Base-by-base conservation (phyloP, 2,329 filamentous ascomycete species). In the Penicillium sp. region DNA sequence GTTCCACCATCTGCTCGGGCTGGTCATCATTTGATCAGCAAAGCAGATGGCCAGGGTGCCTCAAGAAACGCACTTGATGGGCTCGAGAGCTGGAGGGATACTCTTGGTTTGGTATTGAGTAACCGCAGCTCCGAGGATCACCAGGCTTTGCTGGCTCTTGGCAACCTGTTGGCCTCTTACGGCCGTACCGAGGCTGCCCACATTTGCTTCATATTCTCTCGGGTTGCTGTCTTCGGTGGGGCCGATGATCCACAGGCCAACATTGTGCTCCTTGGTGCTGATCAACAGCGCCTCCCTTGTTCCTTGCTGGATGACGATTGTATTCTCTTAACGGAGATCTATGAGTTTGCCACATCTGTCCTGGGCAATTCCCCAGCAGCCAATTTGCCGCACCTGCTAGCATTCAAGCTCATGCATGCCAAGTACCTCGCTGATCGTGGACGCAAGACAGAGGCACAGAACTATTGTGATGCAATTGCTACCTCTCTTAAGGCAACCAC, bases 251-350 rank as follows among this genome's bases (percentile, higher is more conserved):
- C 87, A 1, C 85, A 85, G 44, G 83, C 88, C 3, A 86, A 88
- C 66, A 88, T 97, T 63, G 89, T 94, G 6, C 83, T 97, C 7
- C 79, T 99, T 22, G 93, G 94, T 15, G 88, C 88, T 14, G 90
- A 97, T 70, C 91, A 96, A 72, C 82, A 84, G 56, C 84, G 83
- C 46, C 83, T 88, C 56, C 82, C 85, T 6, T 83, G 87, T 49
- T 86, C 90, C 49, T 86, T 87, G 51, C 85, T 88, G 60, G 92
- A 97, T 65, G 82, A 89, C 6, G 92, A 97, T 69, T 84, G 91
- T 4, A 84, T 97, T n/a, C 80, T 97, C 49, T 82, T 99, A n/a
- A 97, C 91, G 41, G 94, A 99, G 72, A 86, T 96, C 0, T 97
- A 95, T 67, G 94, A 99, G 71, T 97, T 91, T 71, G 92, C 90